Evolutionary conservation across 1,284 basidiomycete genomes (phyloP), one percentile per base, ranked within the genome.

Genomic region (Trametes versicolor): DNA sequence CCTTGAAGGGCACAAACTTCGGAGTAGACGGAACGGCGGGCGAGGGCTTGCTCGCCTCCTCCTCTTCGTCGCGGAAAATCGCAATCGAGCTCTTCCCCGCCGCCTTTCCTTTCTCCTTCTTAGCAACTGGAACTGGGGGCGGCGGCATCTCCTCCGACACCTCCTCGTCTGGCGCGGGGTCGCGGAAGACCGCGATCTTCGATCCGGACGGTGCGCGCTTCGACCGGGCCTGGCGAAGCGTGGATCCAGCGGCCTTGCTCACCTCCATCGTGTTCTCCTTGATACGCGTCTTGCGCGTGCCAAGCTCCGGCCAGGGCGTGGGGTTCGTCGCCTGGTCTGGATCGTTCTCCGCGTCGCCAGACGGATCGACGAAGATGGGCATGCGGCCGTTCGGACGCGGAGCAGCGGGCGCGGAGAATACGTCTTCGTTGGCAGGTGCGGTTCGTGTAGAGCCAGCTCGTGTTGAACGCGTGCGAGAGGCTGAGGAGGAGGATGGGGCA

Each of bases 261-360:
- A 85, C 83, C 74, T 89, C 89, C 6, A 85, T 85, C 2, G 87
- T 78, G 69, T 93, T 93, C 79, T 93, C 92, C 70, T 93, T 93
- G 64, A 91, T 80, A 57, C 91, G 84, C 12, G 87, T 82, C 74
- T 89, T 90, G 70, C 91, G 89, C 64, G 90, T 88, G 21, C 90
- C 92, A 1, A 93, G 75, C 64, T 92, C 91, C 25, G 85, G 83
- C 84, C 88, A 93, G 6, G 84, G 78, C 61, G 85, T 83, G 3
- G 75, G 72, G 48, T 66, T 63, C 45, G 63, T 56, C 36, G 77
- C 69, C 34, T 75, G 72, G 12, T 66, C 63, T n/a, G 65, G 65
- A 27, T 70, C 68, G 36, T 70, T 71, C 58, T 81, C 81, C 23
- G 78, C 81, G 13, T 81, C 78, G 32, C 85, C 88, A 2, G 82